Conservation (phyloP, 305 asterid genomes). For the Caryopteris hybrid region DNA sequence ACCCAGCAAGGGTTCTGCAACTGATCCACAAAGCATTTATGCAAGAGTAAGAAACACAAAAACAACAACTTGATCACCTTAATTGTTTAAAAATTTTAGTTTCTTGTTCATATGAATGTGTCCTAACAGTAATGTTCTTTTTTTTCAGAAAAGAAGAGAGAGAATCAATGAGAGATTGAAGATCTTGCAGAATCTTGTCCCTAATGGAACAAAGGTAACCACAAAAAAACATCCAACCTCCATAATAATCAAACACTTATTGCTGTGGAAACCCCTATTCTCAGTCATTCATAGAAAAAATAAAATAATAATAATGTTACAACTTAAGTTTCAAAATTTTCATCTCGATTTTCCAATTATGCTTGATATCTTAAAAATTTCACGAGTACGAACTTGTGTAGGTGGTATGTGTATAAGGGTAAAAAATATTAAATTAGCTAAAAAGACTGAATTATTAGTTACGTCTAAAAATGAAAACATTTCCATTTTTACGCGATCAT, state of each 20-base stretch:
- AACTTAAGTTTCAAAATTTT: too few relatives aligned
- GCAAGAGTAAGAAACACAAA: slow-evolving; percentile 56
- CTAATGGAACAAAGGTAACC: slow-evolving; percentile 76
- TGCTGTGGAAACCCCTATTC: too few relatives aligned
- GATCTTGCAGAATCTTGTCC: slow-evolving; percentile 85
- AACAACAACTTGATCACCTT: not conserved
- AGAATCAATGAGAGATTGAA: slow-evolving; percentile 77
- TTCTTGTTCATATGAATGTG: not conserved
- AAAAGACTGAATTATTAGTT: too few relatives aligned
- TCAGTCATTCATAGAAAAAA: too few relatives aligned
- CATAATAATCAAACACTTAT: not conserved
- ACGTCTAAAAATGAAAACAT: too few relatives aligned
- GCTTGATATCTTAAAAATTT: too few relatives aligned
- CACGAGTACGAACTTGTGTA: too few relatives aligned
- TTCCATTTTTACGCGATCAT: not conserved
- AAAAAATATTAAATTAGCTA: too few relatives aligned
- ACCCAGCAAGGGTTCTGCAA: slow-evolving; percentile 69
- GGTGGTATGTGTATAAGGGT: too few relatives aligned
- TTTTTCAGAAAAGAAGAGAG: slow-evolving; percentile 79
- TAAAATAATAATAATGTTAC: too few relatives aligned
- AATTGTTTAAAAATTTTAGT: not conserved
- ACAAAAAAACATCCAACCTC: not conserved
- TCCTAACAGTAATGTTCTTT: not conserved
- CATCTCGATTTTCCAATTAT: too few relatives aligned
- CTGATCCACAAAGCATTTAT: slow-evolving; percentile 92